A percentile compares a stretch with the other conserved stretches of the same genome.
These are phyloP conservation scores for Xylaria bambusicola DNA, from an alignment of 495 filamentous ascomycete species.

Conservation along the genomic window DNA sequence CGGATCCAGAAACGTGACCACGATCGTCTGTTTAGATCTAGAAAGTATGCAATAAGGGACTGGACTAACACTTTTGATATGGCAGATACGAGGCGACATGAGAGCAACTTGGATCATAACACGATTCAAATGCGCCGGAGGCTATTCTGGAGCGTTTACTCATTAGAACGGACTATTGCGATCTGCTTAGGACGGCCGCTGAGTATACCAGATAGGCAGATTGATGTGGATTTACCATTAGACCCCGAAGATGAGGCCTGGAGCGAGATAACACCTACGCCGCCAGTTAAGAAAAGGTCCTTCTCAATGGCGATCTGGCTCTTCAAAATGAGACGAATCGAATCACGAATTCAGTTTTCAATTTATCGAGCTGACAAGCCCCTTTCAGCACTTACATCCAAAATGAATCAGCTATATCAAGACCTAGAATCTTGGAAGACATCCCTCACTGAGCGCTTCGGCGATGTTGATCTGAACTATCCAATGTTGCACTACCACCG, in stretches of 20 bases:
- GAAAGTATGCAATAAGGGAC: no score
- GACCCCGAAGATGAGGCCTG: conserved; percentile 27
- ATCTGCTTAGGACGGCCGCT: conserved; percentile 55
- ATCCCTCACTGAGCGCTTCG: conserved; percentile 43
- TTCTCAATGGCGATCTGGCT: conserved; percentile 54
- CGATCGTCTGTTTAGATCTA: no score
- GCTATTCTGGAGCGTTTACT: conserved; percentile 58
- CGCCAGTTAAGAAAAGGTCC: not conserved
- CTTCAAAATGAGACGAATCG: conserved; percentile 52
- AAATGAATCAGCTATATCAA: conserved; percentile 52
- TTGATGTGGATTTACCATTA: conserved; percentile 52
- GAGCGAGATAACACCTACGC: not conserved
- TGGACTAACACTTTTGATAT: no score
- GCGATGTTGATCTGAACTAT: conserved; percentile 46
- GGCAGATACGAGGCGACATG: conserved; percentile 53
- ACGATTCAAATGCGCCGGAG: conserved; percentile 51
- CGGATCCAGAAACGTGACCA: no score
- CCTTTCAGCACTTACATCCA: conserved; percentile 46
- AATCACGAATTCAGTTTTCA: conserved; percentile 56
- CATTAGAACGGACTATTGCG: conserved; percentile 52
- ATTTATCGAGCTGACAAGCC: conserved; percentile 57
- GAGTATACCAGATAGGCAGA: conserved; percentile 55
- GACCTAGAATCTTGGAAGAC: conserved; percentile 56
- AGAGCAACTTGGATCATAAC: conserved; percentile 48
- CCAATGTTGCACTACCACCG: conserved; percentile 55